Conservation (phyloP, 2,329 filamentous ascomycete genomes). For the Penicillium sp. region DNA sequence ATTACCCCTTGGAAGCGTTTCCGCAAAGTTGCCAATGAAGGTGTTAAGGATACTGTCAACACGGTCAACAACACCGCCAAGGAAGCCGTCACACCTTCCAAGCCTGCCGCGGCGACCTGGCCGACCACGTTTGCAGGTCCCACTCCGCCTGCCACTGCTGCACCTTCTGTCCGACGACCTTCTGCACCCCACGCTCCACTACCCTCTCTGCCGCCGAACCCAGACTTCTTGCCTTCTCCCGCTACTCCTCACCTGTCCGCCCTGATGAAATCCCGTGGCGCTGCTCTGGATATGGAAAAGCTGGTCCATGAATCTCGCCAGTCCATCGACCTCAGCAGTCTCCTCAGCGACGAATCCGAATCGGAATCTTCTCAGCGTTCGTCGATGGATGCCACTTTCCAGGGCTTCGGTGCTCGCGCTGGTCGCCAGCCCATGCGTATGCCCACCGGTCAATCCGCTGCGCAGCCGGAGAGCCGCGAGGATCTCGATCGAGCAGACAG, state of each 20-base stretch:
- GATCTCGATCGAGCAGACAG: conserved; percentile 43
- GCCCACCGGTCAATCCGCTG: conserved; percentile 50
- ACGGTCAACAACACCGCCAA: neutral
- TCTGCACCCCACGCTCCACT: conserved; percentile 6
- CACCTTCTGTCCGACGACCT: conserved; percentile 8
- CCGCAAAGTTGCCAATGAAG: conserved; percentile 10
- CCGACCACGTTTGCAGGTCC: conserved; percentile 21
- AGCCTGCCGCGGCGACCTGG: conserved; percentile 14
- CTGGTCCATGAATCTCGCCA: conserved; percentile 55
- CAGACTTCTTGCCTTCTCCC: conserved; percentile 53
- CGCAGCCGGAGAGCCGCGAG: conserved; percentile 56
- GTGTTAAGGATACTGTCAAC: no score
- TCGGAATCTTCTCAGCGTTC: conserved; percentile 27
- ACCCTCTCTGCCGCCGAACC: conserved; percentile 27
- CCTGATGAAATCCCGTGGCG: conserved; percentile 59
- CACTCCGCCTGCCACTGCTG: conserved; percentile 23
- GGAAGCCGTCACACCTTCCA: conserved; percentile 21
- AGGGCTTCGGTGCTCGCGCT: conserved; percentile 23
- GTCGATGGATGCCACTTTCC: conserved; percentile 15
- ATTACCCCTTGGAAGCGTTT: conserved; percentile 9
- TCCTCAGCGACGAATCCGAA: conserved; percentile 41
- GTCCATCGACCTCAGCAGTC: conserved; percentile 39
- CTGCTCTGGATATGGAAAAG: conserved; percentile 57
- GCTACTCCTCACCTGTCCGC: conserved; percentile 65
- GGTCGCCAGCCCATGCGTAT: conserved; percentile 55